Conservation (phyloP, 148 eudicot genomes). For the Fagopyrum esculentum region DNA sequence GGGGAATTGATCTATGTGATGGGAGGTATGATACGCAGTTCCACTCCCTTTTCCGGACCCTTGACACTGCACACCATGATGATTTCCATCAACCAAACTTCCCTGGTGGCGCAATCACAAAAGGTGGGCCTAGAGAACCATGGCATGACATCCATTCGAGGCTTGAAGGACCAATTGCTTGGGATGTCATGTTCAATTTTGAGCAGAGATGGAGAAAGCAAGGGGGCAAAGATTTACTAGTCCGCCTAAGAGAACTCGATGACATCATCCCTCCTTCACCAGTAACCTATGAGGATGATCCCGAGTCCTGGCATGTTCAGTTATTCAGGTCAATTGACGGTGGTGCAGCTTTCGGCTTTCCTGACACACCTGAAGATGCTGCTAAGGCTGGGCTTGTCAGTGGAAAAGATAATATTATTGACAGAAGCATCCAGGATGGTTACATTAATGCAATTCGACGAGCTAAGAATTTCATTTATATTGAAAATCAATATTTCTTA, state of each 20-base stretch:
- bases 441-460: constrained; percentile 73
- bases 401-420: constrained; percentile 73
- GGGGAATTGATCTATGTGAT: constrained; percentile 82
- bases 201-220: constrained; percentile 91
- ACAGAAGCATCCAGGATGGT: constrained; percentile 76
- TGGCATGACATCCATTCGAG: constrained; percentile 85
- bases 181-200: constrained; percentile 79
- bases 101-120: constrained; percentile 44
- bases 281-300: constrained; percentile 54
- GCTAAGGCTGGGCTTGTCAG: constrained; percentile 71
- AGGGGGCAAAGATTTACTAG: constrained; percentile 63
- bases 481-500: constrained; percentile 74
- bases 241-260: constrained; percentile 47
- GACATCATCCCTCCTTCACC: constrained; percentile 69
- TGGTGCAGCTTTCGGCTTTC: constrained; percentile 83
- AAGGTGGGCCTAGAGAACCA: constrained; percentile 86
- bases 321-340: constrained; percentile 76
- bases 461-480: constrained; percentile 61
- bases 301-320: constrained; percentile 78
- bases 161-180: constrained; percentile 77
- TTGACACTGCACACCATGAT: constrained; percentile 62
- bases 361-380: constrained; percentile 72
- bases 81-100: constrained; percentile 82
- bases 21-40: constrained; percentile 66
- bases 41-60: constrained; percentile 69